Base-by-base conservation (phyloP, 129 eudicot genomes). In the Apium graveolens region DNA sequence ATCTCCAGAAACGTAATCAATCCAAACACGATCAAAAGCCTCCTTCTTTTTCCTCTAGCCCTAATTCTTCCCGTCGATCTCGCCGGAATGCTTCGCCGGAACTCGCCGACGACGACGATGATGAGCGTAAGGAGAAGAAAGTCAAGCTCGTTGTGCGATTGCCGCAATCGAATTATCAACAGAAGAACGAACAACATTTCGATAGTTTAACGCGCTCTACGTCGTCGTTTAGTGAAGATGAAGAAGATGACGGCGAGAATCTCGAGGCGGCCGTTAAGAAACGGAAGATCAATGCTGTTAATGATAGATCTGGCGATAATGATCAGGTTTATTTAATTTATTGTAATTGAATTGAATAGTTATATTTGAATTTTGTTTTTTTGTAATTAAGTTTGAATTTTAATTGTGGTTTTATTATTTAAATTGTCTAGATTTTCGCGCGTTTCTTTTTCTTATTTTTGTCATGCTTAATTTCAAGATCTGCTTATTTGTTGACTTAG, bases 41-140 rank as follows among this genome's bases (percentile, higher is more conserved):
- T 71, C 87, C 70, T 17, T 16, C 72, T 62, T 80, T 44, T 12
- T 73, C 76, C 10, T 70, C 81, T 26, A 80, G 81, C 86, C 89
- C 89, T 73, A 71, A 76, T 73, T 46, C 43, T 3, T n/a, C 1
- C 69, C 92, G 96, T 70, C 90, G 96, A 91, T 92, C 99, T 62
- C 97, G 97, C 82, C 97, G 95, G 75, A 92, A 88, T 77, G 80
- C 83, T 5, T 24, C 78, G 62, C 70, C 92, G 48, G 90, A 78
- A 35, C 81, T 77, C 11, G 90, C 86, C 8, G 96, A 91, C 80
- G 98, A 92, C 71, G 98, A 93, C 44, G 98, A 93, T 24, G 98
- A 93, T 62, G 98, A 93, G 81, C 37, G 92, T 70, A 75, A 81
- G 70, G 84, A 91, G 90, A 91, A 95, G 84, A 90, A 91, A 80